phyloP scores from a whole-genome alignment of 192 early-diverging fungal species.

The Rhizoclosmatium sp. region DNA sequence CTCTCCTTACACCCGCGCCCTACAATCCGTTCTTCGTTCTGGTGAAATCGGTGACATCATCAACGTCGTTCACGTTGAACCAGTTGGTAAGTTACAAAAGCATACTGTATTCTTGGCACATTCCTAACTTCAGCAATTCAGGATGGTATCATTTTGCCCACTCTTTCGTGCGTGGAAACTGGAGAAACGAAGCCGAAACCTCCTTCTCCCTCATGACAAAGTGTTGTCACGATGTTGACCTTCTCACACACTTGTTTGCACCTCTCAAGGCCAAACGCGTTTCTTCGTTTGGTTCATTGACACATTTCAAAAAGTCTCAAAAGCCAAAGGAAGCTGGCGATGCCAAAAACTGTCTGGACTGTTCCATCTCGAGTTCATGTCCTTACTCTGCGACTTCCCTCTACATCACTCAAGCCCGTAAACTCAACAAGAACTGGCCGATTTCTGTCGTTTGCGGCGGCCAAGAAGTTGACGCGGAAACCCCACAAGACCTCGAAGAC shows the following conservation, averaged over 20 bases:
- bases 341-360: conserved; percentile 63
- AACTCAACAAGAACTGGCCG: conserved; percentile 61
- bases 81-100: conserved; percentile 53
- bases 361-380: conserved; percentile 59
- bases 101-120: neutral
- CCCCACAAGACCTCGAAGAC: conserved; percentile 43
- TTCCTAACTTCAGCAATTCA: neutral
- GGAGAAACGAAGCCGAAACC: conserved; percentile 61
- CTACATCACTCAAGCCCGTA: conserved; percentile 55
- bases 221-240: conserved; percentile 62
- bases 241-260: conserved; percentile 51
- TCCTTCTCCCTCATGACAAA: conserved; percentile 73
- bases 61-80: conserved; percentile 71
- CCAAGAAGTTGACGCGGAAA: conserved; percentile 40
- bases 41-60: conserved; percentile 65
- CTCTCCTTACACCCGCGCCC: conserved; percentile 60
- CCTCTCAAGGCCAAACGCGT: conserved; percentile 48
- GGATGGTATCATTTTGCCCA: conserved; percentile 74
- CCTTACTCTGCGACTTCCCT: conserved; percentile 66
- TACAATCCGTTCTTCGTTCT: conserved; percentile 65
- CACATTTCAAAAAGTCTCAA: conserved; percentile 60
- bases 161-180: conserved; percentile 71
- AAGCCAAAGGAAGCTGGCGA: conserved; percentile 67
- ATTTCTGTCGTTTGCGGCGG: conserved; percentile 59
- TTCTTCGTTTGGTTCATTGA: conserved; percentile 65